Percentiles rank a stretch among this genome's conserved stretches.
These are phyloP conservation scores for Calocera viscosa DNA, from an alignment of 768 basidiomycete species.

Conservation along the genomic window DNA sequence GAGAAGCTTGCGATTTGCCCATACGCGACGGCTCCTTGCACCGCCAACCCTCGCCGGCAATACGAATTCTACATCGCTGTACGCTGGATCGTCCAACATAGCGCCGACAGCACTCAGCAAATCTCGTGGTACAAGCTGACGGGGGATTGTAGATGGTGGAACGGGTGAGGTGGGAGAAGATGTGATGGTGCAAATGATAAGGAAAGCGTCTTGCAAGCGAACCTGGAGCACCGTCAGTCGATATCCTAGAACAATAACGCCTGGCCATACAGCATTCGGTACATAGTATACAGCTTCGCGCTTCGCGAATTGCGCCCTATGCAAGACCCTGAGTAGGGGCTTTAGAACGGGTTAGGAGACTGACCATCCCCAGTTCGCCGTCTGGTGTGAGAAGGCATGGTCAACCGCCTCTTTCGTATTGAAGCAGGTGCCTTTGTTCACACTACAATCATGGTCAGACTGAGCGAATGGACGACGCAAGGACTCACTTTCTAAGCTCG, in stretches of 20 bases:
- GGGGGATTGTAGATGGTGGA: constrained; percentile 34
- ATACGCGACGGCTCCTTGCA: constrained; percentile 35
- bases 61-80: constrained; percentile 75
- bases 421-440: constrained; percentile 42
- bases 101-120: constrained; percentile 60
- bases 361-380: constrained; percentile 81
- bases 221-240: constrained; percentile 8
- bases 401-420: constrained; percentile 69
- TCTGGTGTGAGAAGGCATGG: constrained; percentile 62
- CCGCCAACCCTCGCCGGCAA: constrained; percentile 39
- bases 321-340: constrained; percentile 32
- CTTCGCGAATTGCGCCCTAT: constrained; percentile 51
- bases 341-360: not conserved
- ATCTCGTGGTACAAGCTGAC: constrained; percentile 49
- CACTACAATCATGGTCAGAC: constrained; percentile 18
- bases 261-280: constrained; percentile 32
- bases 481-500: constrained; percentile 56
- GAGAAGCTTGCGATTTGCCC: constrained; percentile 56
- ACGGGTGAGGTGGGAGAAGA: constrained; percentile 46
- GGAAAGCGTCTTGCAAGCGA: constrained; percentile 49
- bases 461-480: not conserved
- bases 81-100: constrained; percentile 66
- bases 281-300: constrained; percentile 58
- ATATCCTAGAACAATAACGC: not conserved
- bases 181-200: constrained; percentile 67